These are phyloP conservation scores for Litsea cubeba DNA, from an alignment of 164 flowering plant genomes.

Conservation along the genomic window DNA sequence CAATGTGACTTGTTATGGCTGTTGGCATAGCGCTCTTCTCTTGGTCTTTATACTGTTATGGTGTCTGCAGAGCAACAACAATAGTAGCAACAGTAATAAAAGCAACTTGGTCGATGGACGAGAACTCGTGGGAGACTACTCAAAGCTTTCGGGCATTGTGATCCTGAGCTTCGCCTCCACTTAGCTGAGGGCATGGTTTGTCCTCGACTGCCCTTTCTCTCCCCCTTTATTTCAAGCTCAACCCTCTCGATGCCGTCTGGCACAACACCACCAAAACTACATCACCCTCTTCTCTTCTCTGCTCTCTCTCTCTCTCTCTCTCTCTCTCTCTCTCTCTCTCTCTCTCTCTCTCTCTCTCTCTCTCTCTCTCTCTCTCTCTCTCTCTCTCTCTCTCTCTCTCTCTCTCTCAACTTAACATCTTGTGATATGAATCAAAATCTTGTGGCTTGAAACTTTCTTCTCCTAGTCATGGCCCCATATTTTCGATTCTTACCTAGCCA, in stretches of 20 bases:
- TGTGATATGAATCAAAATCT: not conserved
- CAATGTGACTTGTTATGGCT: not conserved
- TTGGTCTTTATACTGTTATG: not conserved
- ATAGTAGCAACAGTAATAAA: not conserved
- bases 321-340: not conserved
- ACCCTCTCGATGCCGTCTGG: conserved; percentile 95
- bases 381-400: too few relatives aligned
- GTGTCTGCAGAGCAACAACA: not conserved
- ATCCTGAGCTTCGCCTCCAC: conserved; percentile 94
- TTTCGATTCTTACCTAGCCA: too few relatives aligned
- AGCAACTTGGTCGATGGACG: not conserved
- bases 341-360: not conserved
- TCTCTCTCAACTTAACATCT: not conserved
- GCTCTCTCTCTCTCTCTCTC: too few relatives aligned
- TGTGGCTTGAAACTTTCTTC: too few relatives aligned
- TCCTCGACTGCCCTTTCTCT: conserved; percentile 89
- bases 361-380: not conserved
- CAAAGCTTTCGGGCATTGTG: conserved; percentile 82
- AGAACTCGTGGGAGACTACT: conserved; percentile 22
- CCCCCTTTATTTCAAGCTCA: conserved; percentile 72
- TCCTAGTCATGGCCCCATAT: too few relatives aligned
- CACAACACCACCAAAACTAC: conserved; percentile 79
- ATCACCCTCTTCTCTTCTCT: not conserved
- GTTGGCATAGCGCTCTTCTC: not conserved
- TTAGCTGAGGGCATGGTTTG: conserved; percentile 89